These are phyloP conservation scores for Ophiostoma montium DNA, from an alignment of 2,329 filamentous ascomycete species.

Conservation along the genomic window DNA sequence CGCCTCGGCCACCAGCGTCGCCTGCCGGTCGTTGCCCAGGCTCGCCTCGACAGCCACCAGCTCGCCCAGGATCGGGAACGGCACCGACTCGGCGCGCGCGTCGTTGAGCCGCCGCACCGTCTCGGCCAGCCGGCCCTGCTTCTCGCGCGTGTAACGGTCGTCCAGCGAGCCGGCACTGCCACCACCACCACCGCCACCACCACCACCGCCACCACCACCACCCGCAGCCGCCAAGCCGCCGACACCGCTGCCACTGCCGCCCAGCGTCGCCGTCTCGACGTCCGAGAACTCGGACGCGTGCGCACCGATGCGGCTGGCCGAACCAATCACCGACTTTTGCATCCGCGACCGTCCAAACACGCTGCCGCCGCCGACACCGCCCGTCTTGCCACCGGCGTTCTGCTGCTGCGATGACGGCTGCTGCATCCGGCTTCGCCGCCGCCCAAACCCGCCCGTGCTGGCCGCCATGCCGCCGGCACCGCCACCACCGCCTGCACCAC, in stretches of 20 bases:
- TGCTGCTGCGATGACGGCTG: conserved; percentile 18
- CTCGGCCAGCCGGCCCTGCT: conserved; percentile 67
- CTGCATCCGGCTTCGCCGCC: conserved; percentile 26
- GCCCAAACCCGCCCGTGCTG: conserved; percentile 43
- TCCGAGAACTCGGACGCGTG: conserved; percentile 56
- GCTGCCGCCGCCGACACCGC: conserved; percentile 27
- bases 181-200: conserved; percentile 1
- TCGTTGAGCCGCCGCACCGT: conserved; percentile 69
- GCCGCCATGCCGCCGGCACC: conserved; percentile 18
- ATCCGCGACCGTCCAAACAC: conserved; percentile 53
- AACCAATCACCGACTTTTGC: conserved; percentile 77
- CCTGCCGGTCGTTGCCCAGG: conserved; percentile 44
- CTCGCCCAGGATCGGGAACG: conserved; percentile 62
- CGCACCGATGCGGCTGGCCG: conserved; percentile 52
- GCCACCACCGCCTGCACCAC: background rate
- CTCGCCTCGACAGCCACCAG: conserved; percentile 55
- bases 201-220: too few species aligned
- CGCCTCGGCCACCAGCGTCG: conserved; percentile 63
- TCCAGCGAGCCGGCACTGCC: conserved; percentile 38
- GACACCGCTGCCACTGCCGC: conserved; percentile 1
- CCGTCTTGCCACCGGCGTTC: conserved; percentile 12
- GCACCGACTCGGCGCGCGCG: conserved; percentile 48
- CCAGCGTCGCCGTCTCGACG: conserved; percentile 41
- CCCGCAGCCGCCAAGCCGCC: too few species aligned
- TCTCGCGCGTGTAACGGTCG: conserved; percentile 66